Conservation (phyloP, 163 green algal genomes). For the Botryococcus braunii region DNA sequence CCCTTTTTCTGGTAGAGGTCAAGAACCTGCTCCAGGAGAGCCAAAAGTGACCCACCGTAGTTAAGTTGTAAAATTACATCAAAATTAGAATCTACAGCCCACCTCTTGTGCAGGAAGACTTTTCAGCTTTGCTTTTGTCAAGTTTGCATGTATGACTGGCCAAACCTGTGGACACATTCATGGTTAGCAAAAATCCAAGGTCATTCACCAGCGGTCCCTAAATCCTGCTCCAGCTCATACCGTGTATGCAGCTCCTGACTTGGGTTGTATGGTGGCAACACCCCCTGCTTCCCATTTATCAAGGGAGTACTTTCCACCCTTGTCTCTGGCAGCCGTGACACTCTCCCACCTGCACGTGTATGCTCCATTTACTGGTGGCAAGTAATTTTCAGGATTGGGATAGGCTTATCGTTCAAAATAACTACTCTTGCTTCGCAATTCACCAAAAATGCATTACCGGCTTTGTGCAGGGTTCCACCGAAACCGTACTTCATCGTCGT, state of each 20-base stretch:
- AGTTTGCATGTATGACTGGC: slow-evolving; percentile 56
- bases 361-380: too few species aligned
- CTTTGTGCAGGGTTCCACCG: too few species aligned
- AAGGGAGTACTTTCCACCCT: slow-evolving; percentile 9
- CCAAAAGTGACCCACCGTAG: too few species aligned
- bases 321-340: too few species aligned
- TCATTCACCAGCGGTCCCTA: neutral
- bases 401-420: too few species aligned
- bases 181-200: neutral
- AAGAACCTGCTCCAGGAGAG: neutral
- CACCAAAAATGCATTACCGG: too few species aligned
- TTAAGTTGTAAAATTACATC: too few species aligned
- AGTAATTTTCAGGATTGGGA: too few species aligned
- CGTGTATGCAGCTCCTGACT: slow-evolving; percentile 4
- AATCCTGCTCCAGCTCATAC: neutral
- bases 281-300: slow-evolving; percentile 9
- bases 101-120: slow-evolving; percentile 51
- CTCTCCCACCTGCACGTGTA: too few species aligned
- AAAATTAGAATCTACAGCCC: too few species aligned
- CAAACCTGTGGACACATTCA: slow-evolving; percentile 37
- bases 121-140: slow-evolving; percentile 49
- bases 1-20: slow-evolving; percentile 22
- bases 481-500: too few species aligned
- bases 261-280: slow-evolving; percentile 5
- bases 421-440: too few species aligned